Evolutionary conservation across 2,329 filamentous ascomycete genomes (phyloP), one percentile per base, ranked within the genome.

Genomic region (Lecanicillium sp.): DNA sequence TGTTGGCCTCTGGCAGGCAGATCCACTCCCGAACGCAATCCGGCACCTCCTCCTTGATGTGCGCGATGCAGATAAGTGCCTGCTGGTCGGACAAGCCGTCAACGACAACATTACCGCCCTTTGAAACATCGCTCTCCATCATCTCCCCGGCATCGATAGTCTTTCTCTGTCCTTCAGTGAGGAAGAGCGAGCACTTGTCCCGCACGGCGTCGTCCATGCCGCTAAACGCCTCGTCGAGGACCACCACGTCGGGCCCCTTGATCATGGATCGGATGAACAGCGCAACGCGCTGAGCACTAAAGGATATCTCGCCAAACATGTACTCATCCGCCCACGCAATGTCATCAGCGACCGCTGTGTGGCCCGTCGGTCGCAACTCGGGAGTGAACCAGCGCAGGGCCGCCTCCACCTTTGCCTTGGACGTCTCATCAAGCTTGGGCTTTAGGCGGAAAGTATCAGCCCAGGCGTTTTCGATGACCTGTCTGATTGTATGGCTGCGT

Each of bases 11-110:
- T 1, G 90, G 88, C 20, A 96, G 66, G 56, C 86, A 89, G 36
- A 97, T 69, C 83, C 85, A 97, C 55, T 94, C 79, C 33, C 87
- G 67, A 17, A 96, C 75, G 48, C 81, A 82, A 36, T 82, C 80
- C 0, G 92, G 92, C 9, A 97, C 84, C 60, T 98, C 92, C 51
- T 95, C 88, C 45, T 80, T 81, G 44, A 90, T 72, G 62, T 98
- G 92, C 44, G 87, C 92, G 43, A 97, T 90, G 46, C 89, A 87
- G n/a, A 97, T 74, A 39, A 98, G 64, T 1, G 88, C 88, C 61
- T 97, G 90, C 17, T 77, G 60, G 1, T 78, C 66, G 2, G 71
- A 70, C 40, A 96, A 60, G 0, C 87, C 87, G 1, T 53, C 54
- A 4, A 90, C 62, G 17, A 61, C 67, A 2, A 77, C 66, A 2